Conservation (phyloP, 306 rosid genomes). For the Cucurbita moschata region DNA sequence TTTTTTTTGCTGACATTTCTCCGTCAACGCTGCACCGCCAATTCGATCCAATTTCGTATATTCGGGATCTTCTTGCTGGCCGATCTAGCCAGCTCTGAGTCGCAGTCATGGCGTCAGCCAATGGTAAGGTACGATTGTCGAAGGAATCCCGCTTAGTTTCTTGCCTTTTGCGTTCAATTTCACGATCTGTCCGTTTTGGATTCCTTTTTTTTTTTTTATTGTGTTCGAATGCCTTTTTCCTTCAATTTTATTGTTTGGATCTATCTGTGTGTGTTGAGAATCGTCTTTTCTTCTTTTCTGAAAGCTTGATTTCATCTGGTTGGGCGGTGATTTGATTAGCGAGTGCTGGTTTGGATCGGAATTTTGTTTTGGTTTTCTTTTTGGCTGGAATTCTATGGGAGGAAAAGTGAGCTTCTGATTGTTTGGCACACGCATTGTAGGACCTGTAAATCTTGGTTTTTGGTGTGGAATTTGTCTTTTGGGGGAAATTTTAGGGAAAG, state of each 20-base stretch:
- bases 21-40: neutral
- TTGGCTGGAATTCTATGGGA: neutral
- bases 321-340: neutral
- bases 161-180: neutral
- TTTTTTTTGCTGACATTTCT: neutral
- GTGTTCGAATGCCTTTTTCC: neutral
- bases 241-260: neutral
- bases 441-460: neutral
- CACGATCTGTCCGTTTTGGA: neutral
- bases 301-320: neutral
- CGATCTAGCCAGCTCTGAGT: conserved; percentile 2
- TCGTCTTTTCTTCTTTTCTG: neutral
- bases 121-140: neutral
- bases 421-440: neutral
- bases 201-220: neutral
- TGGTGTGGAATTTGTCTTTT: neutral
- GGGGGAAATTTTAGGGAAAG: neutral
- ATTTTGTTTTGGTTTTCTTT: neutral
- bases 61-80: neutral
- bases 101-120: neutral
- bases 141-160: neutral
- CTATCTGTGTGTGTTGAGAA: neutral
- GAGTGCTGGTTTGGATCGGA: neutral
- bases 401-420: neutral
- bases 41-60: neutral